A percentile compares a stretch with the other conserved stretches of the same genome.
phyloP scores from a whole-genome alignment of 1,139 yeast species.

The Hemisphaericaspora lyxosophila region DNA sequence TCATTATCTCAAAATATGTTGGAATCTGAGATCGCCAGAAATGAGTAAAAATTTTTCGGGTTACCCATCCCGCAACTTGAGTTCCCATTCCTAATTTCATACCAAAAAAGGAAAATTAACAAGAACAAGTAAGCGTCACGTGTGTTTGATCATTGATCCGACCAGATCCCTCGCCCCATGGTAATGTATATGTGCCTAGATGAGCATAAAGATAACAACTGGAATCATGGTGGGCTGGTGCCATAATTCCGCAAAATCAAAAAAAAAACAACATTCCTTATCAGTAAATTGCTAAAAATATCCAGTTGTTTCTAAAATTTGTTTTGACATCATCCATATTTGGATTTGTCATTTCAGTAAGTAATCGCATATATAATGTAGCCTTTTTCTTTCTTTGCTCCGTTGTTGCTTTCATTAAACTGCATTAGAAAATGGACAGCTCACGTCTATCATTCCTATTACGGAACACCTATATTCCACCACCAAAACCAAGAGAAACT shows the following conservation, averaged over 20 bases:
- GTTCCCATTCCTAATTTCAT: background rate
- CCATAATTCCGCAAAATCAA: background rate
- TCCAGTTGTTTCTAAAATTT: background rate
- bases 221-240: too few relatives aligned
- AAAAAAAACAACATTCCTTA: constrained; percentile 4
- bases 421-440: constrained; percentile 27
- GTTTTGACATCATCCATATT: background rate
- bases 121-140: too few relatives aligned
- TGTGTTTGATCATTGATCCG: too few relatives aligned
- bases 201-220: too few relatives aligned
- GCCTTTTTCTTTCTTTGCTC: background rate
- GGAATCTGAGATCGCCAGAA: constrained; percentile 7
- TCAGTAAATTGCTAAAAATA: constrained; percentile 2
- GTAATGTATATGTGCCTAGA: too few relatives aligned
- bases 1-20: constrained; percentile 6
- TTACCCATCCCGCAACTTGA: constrained; percentile 1
- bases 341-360: background rate
- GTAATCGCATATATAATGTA: background rate
- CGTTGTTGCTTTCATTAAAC: too few relatives aligned
- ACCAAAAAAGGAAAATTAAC: too few relatives aligned
- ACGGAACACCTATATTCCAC: constrained; percentile 38
- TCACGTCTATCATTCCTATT: constrained; percentile 27
- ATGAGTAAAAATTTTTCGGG: constrained; percentile 3
- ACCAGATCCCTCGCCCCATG: too few relatives aligned
- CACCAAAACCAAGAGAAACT: constrained; percentile 15